phyloP scores from a whole-genome alignment of 352 stramenopile species.

The Thalassiosira ordinaria region DNA sequence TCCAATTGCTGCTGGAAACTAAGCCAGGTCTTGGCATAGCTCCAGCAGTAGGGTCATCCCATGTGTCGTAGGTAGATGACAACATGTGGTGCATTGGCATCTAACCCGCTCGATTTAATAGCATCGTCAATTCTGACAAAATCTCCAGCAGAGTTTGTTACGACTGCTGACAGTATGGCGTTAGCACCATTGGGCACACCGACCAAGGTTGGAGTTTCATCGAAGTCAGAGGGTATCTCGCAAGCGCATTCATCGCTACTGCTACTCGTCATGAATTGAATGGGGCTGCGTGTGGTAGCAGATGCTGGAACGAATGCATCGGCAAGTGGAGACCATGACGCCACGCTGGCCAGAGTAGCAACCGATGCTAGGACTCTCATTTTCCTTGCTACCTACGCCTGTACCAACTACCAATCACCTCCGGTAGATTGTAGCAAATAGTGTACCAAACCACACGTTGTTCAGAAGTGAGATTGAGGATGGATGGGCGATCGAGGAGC shows the following conservation, averaged over 20 bases:
- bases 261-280: not conserved
- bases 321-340: not conserved
- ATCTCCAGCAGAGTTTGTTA: slow-evolving; percentile 69
- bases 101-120: slow-evolving; percentile 38
- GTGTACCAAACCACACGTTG: too few relatives aligned
- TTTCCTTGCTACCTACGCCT: not conserved
- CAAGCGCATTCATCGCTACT: slow-evolving; percentile 23
- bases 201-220: slow-evolving; percentile 22
- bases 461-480: too few relatives aligned
- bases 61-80: slow-evolving; percentile 84
- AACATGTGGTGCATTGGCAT: slow-evolving; percentile 51
- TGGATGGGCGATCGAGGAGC: too few relatives aligned
- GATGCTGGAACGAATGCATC: slow-evolving; percentile 27
- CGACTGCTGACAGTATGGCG: slow-evolving; percentile 49
- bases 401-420: too few relatives aligned
- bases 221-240: slow-evolving; percentile 42
- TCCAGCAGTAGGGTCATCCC: slow-evolving; percentile 85
- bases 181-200: slow-evolving; percentile 33
- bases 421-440: too few relatives aligned
- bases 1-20: slow-evolving; percentile 67
- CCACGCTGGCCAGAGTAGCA: slow-evolving; percentile 13
- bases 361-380: slow-evolving; percentile 22
- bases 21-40: slow-evolving; percentile 80
- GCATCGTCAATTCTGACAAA: slow-evolving; percentile 63
- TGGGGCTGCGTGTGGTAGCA: slow-evolving; percentile 9